phyloP scores from a whole-genome alignment of 2,329 filamentous ascomycete genomes.

The Venturiaceae sp. region DNA sequence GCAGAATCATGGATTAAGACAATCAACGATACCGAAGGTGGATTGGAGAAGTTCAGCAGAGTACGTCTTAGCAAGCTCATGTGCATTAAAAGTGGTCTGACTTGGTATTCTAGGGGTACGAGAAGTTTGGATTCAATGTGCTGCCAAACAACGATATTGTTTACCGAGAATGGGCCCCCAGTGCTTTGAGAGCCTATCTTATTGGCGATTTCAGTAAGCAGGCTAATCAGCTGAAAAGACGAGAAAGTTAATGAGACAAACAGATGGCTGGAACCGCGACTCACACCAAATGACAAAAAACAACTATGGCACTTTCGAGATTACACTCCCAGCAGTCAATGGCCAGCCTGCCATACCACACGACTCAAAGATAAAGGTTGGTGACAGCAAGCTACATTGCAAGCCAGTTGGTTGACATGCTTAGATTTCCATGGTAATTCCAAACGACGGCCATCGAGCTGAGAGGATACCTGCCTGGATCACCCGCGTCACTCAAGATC shows the following conservation, averaged over 20 bases:
- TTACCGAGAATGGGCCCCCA: constrained; percentile 96
- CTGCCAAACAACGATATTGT: constrained; percentile 72
- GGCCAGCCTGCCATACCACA: constrained; percentile 76
- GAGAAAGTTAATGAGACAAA: constrained; percentile 13
- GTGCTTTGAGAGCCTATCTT: constrained; percentile 72
- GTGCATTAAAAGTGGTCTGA: not conserved
- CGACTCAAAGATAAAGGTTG: constrained; percentile 91
- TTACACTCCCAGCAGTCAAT: constrained; percentile 62
- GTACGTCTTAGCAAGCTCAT: constrained; percentile 34
- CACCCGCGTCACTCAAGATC: constrained; percentile 90
- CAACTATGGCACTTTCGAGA: constrained; percentile 76
- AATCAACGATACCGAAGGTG: constrained; percentile 76
- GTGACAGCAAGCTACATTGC: constrained; percentile 10
- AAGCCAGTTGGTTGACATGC: not conserved
- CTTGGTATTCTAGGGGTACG: constrained; percentile 56
- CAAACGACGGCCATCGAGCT: constrained; percentile 62
- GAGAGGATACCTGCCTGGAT: constrained; percentile 95
- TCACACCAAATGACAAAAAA: constrained; percentile 84
- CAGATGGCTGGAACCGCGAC: constrained; percentile 77
- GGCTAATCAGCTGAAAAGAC: not conserved
- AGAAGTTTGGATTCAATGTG: constrained; percentile 79
- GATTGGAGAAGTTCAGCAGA: constrained; percentile 82
- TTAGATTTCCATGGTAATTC: constrained; percentile 75
- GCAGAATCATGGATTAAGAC: constrained; percentile 79
- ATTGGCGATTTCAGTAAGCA: constrained; percentile 86